Evolutionary conservation across 495 filamentous ascomycete genomes (phyloP).

Genomic region (Penicillium paxilli): DNA sequence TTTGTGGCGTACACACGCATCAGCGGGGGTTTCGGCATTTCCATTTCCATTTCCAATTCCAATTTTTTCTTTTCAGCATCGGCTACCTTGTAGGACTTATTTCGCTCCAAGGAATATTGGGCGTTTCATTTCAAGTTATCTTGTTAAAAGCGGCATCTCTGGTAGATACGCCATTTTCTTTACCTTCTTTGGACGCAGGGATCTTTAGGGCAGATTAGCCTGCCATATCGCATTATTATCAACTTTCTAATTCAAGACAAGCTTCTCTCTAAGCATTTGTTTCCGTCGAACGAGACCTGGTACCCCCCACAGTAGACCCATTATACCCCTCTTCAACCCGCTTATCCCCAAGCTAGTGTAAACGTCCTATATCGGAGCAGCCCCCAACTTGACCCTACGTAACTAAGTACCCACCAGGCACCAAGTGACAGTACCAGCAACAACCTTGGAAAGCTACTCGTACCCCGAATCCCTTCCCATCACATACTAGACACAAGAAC

Average conservation of each 20-base stretch:
- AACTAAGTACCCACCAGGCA: no score
- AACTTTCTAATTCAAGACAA: not conserved
- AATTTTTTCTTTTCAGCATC: not conserved
- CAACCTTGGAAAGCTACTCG: no score
- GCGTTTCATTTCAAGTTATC: not conserved
- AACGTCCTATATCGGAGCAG: constrained; percentile 3
- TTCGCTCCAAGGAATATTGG: not conserved
- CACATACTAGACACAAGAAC: not conserved
- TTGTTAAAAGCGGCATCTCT: no score
- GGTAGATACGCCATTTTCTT: no score
- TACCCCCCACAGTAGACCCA: not conserved
- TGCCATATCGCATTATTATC: not conserved
- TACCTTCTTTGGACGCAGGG: no score
- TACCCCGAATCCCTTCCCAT: no score
- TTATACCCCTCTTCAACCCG: no score
- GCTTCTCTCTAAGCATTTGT: not conserved
- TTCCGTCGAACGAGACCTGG: not conserved
- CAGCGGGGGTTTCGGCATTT: not conserved
- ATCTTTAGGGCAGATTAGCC: not conserved
- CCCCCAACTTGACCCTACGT: not conserved
- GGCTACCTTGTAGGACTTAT: not conserved
- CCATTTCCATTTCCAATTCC: not conserved
- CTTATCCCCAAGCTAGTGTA: not conserved
- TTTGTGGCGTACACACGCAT: not conserved
- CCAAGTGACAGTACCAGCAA: no score